Percentiles rank a stretch among this genome's conserved stretches.
phyloP scores from a whole-genome alignment of 148 eudicot species.

The Amaranthus palmeri region DNA sequence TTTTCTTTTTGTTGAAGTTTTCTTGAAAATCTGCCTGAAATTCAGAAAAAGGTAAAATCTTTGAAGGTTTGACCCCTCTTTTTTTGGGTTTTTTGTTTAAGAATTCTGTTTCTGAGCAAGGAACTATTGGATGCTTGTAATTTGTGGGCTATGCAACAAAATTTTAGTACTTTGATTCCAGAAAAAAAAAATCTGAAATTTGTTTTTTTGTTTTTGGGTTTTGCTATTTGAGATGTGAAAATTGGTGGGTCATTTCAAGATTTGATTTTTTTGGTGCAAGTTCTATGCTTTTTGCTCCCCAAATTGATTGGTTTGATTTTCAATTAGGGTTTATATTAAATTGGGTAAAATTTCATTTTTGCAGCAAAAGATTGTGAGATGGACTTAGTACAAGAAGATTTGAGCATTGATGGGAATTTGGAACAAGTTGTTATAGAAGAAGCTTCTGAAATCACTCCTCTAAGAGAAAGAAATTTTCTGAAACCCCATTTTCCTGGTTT shows the following conservation, averaged over 20 bases:
- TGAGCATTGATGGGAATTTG: slow-evolving; percentile 23
- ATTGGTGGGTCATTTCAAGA: slow-evolving; percentile 17
- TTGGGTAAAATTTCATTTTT: slow-evolving; percentile 7
- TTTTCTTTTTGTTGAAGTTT: too few species aligned
- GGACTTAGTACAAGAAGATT: slow-evolving; percentile 31
- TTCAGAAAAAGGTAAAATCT: too few species aligned
- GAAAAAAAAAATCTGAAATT: neutral
- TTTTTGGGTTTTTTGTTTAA: too few species aligned
- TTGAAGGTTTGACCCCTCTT: too few species aligned
- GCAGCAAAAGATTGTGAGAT: slow-evolving; percentile 8
- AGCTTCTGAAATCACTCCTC: slow-evolving; percentile 17
- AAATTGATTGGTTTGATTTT: slow-evolving; percentile 5
- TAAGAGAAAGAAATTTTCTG: slow-evolving; percentile 27
- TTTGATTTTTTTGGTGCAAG: slow-evolving; percentile 13
- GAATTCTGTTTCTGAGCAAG: too few species aligned
- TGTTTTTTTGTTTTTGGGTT: slow-evolving; percentile 13
- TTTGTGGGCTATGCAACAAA: neutral
- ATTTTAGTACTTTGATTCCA: neutral
- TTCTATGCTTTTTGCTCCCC: slow-evolving; percentile 4
- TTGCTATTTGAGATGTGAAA: slow-evolving; percentile 1
- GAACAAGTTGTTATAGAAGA: slow-evolving; percentile 41
- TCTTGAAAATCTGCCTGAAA: too few species aligned
- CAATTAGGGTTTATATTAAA: slow-evolving; percentile 7
- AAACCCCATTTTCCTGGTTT: slow-evolving; percentile 41
- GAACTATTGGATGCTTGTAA: neutral